Base-by-base conservation (phyloP, 257 asterid species). In the Scutellaria galericulata region DNA sequence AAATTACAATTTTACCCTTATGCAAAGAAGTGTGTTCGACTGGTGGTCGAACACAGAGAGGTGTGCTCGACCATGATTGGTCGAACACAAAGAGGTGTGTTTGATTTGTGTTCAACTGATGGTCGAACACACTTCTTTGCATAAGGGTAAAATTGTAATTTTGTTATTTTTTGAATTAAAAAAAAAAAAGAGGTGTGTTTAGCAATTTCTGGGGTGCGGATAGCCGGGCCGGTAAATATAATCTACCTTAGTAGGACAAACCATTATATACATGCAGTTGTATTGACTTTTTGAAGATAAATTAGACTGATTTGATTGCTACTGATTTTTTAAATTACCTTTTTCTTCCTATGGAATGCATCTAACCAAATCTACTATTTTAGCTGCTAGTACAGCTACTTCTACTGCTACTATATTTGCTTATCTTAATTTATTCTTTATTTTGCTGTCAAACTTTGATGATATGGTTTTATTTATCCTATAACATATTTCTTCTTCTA, bases 381-480 rank as follows among this genome's bases (percentile, higher is more conserved):
- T 12, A 18, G 31, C 51, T 31, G 63, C 62, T 63, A 8, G 27
- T 61, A 40, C 24, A 20, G 8, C 51, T 42, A 5, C 54, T 76
- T 24, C 47, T 48, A 24, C 15, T 63, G 11, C 64, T 53, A 4
- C 51, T 72, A 57, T 14, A 24, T 77, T 42, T 14, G 41, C 9
- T 59, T 39, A 46, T 37, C 37, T 46, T 11, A 58, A 54, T 40
- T 56, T 22, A 68, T 50, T 73, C 56, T 77, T 75, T 65, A 22
- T 68, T 65, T 70, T 57, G 65, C 74, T 73, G 47, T 52, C 53
- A 22, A 70, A 45, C 37, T 66, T 55, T 62, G 48, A 15, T 59
- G 42, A 9, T 20, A 7, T 46, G 61, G 62, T 65, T 73, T 31
- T 13, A 27, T 63, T 55, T 39, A 15, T 68, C 44, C 64, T 56